Base-by-base conservation (phyloP, 75 land plant species). In the Azolla pinnata region DNA sequence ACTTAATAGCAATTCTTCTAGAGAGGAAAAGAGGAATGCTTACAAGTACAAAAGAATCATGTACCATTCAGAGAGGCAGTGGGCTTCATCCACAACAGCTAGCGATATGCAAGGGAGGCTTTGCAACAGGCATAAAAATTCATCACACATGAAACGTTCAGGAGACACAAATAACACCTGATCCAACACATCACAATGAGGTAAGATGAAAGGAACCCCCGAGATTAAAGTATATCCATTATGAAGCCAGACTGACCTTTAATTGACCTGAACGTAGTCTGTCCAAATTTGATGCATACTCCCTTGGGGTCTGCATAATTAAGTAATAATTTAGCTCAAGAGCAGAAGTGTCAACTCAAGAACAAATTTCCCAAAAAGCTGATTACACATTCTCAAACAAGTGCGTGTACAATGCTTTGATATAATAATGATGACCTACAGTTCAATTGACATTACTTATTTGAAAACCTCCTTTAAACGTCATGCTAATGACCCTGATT, bases 101-200 rank as follows among this genome's bases (percentile, higher is more conserved):
- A 95, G 81, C 9, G 97, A 95, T 60, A 90, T 66, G 20, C 31
- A 46, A 1, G 74, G 63, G 56, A 63, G 64, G 42, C 59, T 51
- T 29, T 67, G 75, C 57, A 86, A 56, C 16, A 77, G 52, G 19
- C 83, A 81, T 21, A 89, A 18, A 65, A 95, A 95, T n/a, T 78
- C 76, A 42, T 76, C 78, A 81, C 88, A 84, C 33, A 75, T 42
- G 55, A 95, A 69, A 29, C 99, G 88, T 66, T 95, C 99, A 1
- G 99, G 99, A 19, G 99, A 95, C 57, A 90, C 80, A 78, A 83
- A 95, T 29, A 95, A 85, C n/a, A 95, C 97, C 99, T 95, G 76
- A 54, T 7, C 24, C 53, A 8, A 8, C 53, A 24, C 4, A 8
- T 50, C 8, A 19, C 53, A 50, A 50, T 7, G 7, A 7, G 4